Evolutionary conservation across 148 eudicot genomes (phyloP).

Genomic region (Rhododendron henanense): DNA sequence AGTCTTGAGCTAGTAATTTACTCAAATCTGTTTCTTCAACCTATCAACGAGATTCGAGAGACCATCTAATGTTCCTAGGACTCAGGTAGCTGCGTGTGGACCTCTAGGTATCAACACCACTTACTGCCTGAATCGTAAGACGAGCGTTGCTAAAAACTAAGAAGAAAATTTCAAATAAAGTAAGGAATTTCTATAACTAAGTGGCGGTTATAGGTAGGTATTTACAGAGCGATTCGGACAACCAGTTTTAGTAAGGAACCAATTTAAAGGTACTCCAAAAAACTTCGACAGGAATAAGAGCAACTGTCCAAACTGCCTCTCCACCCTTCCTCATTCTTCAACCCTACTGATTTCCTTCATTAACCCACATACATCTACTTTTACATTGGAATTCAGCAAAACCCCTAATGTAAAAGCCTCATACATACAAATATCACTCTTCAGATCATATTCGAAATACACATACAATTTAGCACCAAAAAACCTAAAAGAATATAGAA

Average conservation of each 20-base stretch:
- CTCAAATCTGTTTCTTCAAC: conserved; percentile 1
- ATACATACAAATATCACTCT: neutral
- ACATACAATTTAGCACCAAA: neutral
- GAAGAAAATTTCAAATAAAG: neutral
- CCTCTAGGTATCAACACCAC: neutral
- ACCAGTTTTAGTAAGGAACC: neutral
- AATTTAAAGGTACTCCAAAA: neutral
- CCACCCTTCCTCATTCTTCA: neutral
- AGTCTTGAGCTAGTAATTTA: neutral
- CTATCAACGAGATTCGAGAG: neutral
- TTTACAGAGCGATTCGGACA: neutral
- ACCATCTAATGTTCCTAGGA: neutral
- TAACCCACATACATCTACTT: neutral
- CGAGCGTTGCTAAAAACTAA: neutral
- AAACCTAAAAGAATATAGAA: neutral
- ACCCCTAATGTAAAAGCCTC: neutral
- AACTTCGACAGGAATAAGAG: neutral
- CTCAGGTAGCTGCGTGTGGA: neutral
- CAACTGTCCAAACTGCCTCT: neutral
- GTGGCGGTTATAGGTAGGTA: neutral
- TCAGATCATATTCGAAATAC: neutral
- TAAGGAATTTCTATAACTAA: neutral
- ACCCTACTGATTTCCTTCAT: neutral
- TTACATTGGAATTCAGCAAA: neutral
- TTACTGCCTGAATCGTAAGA: neutral